phyloP scores from a whole-genome alignment of 352 stramenopile species.

The Globisporangium camurandrum region DNA sequence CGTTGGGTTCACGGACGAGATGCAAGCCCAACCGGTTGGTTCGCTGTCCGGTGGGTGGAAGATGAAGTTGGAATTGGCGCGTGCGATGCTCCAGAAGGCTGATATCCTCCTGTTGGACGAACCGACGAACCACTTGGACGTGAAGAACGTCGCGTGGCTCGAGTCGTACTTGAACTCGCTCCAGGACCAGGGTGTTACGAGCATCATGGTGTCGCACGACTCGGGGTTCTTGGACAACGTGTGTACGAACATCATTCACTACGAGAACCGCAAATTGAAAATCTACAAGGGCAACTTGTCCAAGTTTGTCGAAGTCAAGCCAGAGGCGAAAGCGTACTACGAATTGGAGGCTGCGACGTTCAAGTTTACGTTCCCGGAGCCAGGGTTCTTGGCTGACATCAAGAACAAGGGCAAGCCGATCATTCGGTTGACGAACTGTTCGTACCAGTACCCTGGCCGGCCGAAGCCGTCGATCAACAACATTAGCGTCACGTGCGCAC shows the following conservation, averaged over 20 bases:
- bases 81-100: slow-evolving; percentile 92
- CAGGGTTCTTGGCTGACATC: slow-evolving; percentile 84
- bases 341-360: slow-evolving; percentile 79
- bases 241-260: slow-evolving; percentile 97
- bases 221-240: slow-evolving; percentile 97
- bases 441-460: slow-evolving; percentile 76
- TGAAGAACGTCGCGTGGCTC: slow-evolving; percentile 90
- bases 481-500: slow-evolving; percentile 70
- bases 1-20: slow-evolving; percentile 91
- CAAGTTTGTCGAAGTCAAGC: slow-evolving; percentile 80
- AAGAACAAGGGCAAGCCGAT: slow-evolving; percentile 90
- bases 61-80: slow-evolving; percentile 93
- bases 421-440: slow-evolving; percentile 82
- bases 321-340: slow-evolving; percentile 87
- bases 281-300: slow-evolving; percentile 86
- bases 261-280: slow-evolving; percentile 91
- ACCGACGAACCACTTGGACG: slow-evolving; percentile 92
- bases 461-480: slow-evolving; percentile 80
- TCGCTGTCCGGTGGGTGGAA: slow-evolving; percentile 94
- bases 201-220: slow-evolving; percentile 95
- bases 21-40: slow-evolving; percentile 89
- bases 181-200: slow-evolving; percentile 73
- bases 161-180: slow-evolving; percentile 88
- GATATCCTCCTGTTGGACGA: slow-evolving; percentile 96
- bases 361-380: slow-evolving; percentile 84